Evolutionary conservation across 2,329 filamentous ascomycete genomes (phyloP).

Genomic region (Dothistroma septosporum): DNA sequence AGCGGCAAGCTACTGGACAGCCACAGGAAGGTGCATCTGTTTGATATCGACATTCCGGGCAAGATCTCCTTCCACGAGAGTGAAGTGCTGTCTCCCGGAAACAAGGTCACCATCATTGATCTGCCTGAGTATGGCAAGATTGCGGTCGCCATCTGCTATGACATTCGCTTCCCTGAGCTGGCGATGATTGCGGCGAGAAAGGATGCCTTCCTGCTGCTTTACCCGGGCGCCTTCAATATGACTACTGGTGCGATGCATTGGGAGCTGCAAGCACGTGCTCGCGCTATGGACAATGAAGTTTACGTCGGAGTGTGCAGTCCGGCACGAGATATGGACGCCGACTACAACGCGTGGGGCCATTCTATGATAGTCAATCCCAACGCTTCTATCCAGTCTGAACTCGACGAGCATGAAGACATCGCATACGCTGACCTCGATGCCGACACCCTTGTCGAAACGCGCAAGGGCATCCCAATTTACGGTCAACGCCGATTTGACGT

Average conservation of each 20-base stretch:
- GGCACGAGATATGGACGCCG: conserved; percentile 69
- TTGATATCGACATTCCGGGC: conserved; percentile 95
- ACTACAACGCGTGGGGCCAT: conserved; percentile 90
- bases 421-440: conserved; percentile 68
- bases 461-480: conserved; percentile 79
- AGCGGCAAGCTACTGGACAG: conserved; percentile 74
- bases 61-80: conserved; percentile 89
- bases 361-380: conserved; percentile 84
- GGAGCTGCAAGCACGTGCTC: conserved; percentile 73
- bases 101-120: conserved; percentile 79
- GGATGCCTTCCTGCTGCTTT: conserved; percentile 82
- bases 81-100: conserved; percentile 80
- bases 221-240: conserved; percentile 95
- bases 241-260: conserved; percentile 92
- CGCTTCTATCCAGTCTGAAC: conserved; percentile 73
- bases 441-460: conserved; percentile 66
- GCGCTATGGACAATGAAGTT: conserved; percentile 89
- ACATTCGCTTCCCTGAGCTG: conserved; percentile 92
- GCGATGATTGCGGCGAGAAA: conserved; percentile 82
- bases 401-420: conserved; percentile 72
- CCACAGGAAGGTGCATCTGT: conserved; percentile 91
- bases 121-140: conserved; percentile 85
- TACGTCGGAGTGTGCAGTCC: conserved; percentile 93
- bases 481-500: conserved; percentile 89
- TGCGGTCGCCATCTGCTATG: conserved; percentile 92